Evolutionary conservation across 2,329 filamentous ascomycete genomes (phyloP).

Genomic region (Byssoonygena ceratinophila): DNA sequence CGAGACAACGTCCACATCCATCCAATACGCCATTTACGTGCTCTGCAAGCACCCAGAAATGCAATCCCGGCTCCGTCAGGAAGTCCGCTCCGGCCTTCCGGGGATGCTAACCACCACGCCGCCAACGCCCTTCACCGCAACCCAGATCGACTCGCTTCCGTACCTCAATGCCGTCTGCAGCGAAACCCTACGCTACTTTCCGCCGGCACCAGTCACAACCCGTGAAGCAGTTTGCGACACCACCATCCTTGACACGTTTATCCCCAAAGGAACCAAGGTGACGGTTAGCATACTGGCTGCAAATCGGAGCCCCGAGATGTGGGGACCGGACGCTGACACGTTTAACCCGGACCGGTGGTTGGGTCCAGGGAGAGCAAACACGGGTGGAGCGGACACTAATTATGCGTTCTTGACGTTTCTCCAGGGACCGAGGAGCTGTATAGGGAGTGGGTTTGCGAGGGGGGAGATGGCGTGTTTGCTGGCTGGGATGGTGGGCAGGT

Average conservation of each 20-base stretch:
- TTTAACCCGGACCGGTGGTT: slow-evolving; percentile 77
- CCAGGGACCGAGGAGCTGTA: slow-evolving; percentile 76
- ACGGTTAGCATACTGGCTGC: slow-evolving; percentile 55
- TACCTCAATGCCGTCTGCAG: slow-evolving; percentile 71
- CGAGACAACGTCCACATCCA: slow-evolving; percentile 64
- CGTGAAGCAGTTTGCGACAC: slow-evolving; percentile 58
- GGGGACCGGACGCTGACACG: slow-evolving; percentile 62
- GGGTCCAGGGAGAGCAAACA: slow-evolving; percentile 42
- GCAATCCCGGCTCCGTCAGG: slow-evolving; percentile 56
- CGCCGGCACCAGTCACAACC: slow-evolving; percentile 60
- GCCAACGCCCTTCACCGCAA: slow-evolving; percentile 32
- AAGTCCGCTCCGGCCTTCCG: slow-evolving; percentile 54
- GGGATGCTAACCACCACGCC: slow-evolving; percentile 40
- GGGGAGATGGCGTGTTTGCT: slow-evolving; percentile 77
- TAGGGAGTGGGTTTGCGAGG: slow-evolving; percentile 69
- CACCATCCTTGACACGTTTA: slow-evolving; percentile 49
- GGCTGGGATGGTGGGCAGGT: slow-evolving; percentile 64
- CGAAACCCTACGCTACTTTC: slow-evolving; percentile 63
- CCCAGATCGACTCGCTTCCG: slow-evolving; percentile 55
- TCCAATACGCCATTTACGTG: slow-evolving; percentile 65
- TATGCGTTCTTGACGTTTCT: slow-evolving; percentile 73
- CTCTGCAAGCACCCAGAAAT: slow-evolving; percentile 56
- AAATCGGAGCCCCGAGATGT: slow-evolving; percentile 58
- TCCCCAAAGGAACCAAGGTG: slow-evolving; percentile 62
- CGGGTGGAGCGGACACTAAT: slow-evolving; percentile 63